Conservation (phyloP, 345 rosid genomes). For the Sisymbrium altissimum region DNA sequence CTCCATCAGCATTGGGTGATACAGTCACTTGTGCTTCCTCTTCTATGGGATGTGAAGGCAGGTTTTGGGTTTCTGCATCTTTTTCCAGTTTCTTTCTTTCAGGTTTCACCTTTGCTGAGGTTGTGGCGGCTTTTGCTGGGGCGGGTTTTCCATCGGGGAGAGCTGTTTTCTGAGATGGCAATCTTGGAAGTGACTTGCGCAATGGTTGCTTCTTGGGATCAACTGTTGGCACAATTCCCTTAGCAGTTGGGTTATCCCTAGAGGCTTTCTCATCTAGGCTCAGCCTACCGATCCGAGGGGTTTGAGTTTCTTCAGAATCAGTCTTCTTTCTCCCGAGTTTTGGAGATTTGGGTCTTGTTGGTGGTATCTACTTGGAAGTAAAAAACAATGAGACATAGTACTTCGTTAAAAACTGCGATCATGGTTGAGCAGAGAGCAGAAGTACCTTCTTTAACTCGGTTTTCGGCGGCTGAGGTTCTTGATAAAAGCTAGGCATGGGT, state of each 20-base stretch:
- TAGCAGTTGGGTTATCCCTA: conserved; percentile 36
- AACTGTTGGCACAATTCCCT: conserved; percentile 44
- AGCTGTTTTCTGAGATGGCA: conserved; percentile 74
- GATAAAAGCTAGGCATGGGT: conserved; percentile 98
- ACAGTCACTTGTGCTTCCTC: conserved; percentile 30
- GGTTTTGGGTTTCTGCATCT: conserved; percentile 37
- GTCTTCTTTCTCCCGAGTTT: conserved; percentile 88
- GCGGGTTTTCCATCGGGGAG: conserved; percentile 39
- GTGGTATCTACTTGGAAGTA: conserved; percentile 63
- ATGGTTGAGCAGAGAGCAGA: conserved; percentile 12
- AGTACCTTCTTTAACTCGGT: conserved; percentile 84
- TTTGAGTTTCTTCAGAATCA: conserved; percentile 55
- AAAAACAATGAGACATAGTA: neutral
- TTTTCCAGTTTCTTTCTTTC: conserved; percentile 37
- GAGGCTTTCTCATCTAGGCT: conserved; percentile 70
- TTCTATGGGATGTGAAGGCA: conserved; percentile 35
- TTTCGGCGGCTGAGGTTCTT: conserved; percentile 89
- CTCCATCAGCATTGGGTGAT: conserved; percentile 18
- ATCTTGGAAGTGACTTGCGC: conserved; percentile 81
- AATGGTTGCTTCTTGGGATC: conserved; percentile 56
- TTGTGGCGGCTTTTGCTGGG: conserved; percentile 17
- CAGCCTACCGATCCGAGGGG: conserved; percentile 39
- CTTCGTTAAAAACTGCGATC: neutral
- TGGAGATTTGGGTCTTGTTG: conserved; percentile 97
- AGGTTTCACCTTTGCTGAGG: conserved; percentile 33